phyloP scores from a whole-genome alignment of 345 rosid species.

The Eucalyptus paniculata region DNA sequence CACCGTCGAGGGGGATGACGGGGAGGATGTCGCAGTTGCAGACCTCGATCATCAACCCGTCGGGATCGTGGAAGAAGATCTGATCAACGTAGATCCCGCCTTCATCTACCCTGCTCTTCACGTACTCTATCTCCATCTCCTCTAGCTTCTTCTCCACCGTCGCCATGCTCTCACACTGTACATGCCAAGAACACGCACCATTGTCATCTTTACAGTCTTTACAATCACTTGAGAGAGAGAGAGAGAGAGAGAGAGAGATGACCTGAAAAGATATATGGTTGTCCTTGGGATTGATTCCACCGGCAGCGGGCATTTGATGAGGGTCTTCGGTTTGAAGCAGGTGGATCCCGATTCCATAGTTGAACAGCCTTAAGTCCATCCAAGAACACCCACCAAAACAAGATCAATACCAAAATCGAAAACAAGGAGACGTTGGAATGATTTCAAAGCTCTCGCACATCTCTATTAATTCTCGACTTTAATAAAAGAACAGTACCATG shows the following conservation, averaged over 20 bases:
- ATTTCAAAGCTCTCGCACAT: not conserved
- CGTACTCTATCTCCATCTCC: slow-evolving; percentile 37
- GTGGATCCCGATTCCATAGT: slow-evolving; percentile 61
- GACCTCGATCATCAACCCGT: slow-evolving; percentile 50
- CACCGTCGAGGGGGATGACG: not conserved
- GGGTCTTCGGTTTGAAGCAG: slow-evolving; percentile 45
- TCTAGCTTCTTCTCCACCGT: slow-evolving; percentile 32
- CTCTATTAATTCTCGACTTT: not conserved
- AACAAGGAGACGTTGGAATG: not conserved
- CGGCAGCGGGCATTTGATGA: slow-evolving; percentile 31
- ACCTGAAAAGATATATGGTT: slow-evolving; percentile 83
- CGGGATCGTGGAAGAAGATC: slow-evolving; percentile 52
- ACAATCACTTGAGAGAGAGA: not conserved
- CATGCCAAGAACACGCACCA: not conserved
- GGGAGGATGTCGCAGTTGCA: slow-evolving; percentile 12
- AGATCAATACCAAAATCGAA: not conserved
- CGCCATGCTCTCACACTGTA: slow-evolving; percentile 43
- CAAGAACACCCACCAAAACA: not conserved
- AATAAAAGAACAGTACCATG: slow-evolving; percentile 34
- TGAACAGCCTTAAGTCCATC: slow-evolving; percentile 37
- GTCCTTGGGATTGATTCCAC: slow-evolving; percentile 46
- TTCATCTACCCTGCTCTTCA: slow-evolving; percentile 26
- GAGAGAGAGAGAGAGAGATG: not conserved
- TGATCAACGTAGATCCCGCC: slow-evolving; percentile 45
- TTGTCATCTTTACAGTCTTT: not conserved